Conservation (phyloP, 176 grass and related monocot species). For the Oryza longistaminata region DNA sequence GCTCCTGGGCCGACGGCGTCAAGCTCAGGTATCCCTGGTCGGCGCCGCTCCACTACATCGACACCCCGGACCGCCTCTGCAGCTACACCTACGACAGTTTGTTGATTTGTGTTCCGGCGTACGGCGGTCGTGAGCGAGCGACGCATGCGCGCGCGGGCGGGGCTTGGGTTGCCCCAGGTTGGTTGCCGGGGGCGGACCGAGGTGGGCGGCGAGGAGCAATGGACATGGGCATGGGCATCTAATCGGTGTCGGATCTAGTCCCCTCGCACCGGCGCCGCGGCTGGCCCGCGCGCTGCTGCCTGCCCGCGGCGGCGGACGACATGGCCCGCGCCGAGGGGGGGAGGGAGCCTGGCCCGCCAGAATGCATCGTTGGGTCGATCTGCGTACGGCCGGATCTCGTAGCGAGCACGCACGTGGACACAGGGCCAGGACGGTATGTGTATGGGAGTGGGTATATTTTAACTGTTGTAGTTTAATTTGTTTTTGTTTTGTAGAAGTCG, state of each 20-base stretch:
- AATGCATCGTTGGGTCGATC: neutral
- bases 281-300: too few species aligned
- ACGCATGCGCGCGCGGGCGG: neutral
- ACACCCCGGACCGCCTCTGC: constrained; percentile 62
- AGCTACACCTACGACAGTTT: constrained; percentile 58
- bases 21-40: constrained; percentile 56
- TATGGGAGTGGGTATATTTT: too few species aligned
- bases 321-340: neutral
- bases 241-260: constrained; percentile 46
- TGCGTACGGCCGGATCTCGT: constrained; percentile 3
- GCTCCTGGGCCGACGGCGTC: constrained; percentile 59
- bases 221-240: neutral
- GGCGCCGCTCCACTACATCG: constrained; percentile 58
- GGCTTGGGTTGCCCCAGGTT: neutral
- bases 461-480: too few species aligned
- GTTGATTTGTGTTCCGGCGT: neutral
- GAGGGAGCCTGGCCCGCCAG: neutral
- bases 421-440: too few species aligned
- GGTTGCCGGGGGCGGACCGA: neutral
- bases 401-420: too few species aligned
- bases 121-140: neutral
- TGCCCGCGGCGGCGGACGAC: neutral
- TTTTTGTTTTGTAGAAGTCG: too few species aligned
- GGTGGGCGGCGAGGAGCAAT: neutral
- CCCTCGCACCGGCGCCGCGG: neutral